These are phyloP conservation scores for Coccomyxa sp. DNA, from an alignment of 139 green algal genomes.

Conservation along the genomic window DNA sequence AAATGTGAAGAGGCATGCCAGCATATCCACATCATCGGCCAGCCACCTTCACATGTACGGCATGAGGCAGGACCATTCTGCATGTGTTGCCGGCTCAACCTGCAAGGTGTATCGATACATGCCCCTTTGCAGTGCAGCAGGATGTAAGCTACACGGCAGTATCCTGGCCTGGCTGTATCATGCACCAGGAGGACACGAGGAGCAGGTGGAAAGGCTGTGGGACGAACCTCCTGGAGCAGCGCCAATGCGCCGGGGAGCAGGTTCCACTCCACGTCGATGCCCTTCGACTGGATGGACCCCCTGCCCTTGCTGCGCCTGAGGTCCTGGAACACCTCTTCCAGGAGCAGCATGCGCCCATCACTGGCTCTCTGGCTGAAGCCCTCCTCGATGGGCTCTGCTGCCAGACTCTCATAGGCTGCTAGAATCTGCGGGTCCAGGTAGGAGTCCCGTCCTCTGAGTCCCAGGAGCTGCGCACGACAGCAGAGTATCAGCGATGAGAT, in stretches of 20 bases:
- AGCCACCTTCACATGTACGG: too few species aligned
- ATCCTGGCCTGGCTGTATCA: background rate
- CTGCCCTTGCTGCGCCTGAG: constrained; percentile 22
- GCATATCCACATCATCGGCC: background rate
- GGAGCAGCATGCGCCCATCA: constrained; percentile 36
- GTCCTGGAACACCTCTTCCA: constrained; percentile 35
- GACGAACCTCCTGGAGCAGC: constrained; percentile 51
- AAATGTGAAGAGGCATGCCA: background rate
- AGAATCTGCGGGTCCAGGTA: constrained; percentile 38
- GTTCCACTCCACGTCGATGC: constrained; percentile 31
- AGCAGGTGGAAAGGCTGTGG: background rate
- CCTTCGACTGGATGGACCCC: constrained; percentile 5
- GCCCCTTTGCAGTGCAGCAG: too few species aligned
- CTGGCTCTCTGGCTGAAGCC: constrained; percentile 41
- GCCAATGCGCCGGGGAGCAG: constrained; percentile 52
- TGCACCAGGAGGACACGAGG: background rate
- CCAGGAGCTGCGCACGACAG: constrained; percentile 40
- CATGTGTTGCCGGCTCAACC: too few species aligned
- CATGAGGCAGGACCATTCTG: too few species aligned
- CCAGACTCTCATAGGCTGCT: constrained; percentile 36
- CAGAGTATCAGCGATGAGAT: background rate
- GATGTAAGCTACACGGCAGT: background rate
- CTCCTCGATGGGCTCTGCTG: constrained; percentile 14
- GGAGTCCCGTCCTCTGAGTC: constrained; percentile 25
- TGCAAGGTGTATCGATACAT: background rate